Percentiles rank a stretch among this genome's conserved stretches.
Conservation (phyloP, 257 asterid species). For the Solanum clarkiae region DNA sequence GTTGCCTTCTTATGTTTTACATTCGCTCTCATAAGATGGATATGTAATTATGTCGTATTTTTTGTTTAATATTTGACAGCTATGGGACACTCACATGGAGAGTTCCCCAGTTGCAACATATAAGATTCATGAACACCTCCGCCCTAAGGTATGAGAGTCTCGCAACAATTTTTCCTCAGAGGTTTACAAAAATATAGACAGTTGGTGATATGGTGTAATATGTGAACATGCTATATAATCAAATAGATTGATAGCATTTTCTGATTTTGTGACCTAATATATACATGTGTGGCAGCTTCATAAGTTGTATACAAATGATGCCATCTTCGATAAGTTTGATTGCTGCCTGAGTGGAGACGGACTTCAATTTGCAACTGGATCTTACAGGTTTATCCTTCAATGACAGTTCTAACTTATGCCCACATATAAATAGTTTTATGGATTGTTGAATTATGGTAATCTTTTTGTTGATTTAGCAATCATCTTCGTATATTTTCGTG, state of each 20-base stretch:
- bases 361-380: slow-evolving; percentile 90
- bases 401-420: not conserved
- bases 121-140: slow-evolving; percentile 92
- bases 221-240: not conserved
- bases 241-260: not conserved
- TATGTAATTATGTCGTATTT: not conserved
- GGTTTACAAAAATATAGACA: not conserved
- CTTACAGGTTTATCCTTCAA: slow-evolving; percentile 60
- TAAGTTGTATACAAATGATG: slow-evolving; percentile 85
- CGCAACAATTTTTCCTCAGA: not conserved
- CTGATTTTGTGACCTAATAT: not conserved
- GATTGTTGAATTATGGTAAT: not conserved
- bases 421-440: not conserved
- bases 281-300: slow-evolving; percentile 44
- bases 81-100: slow-evolving; percentile 98
- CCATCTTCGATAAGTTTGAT: slow-evolving; percentile 91
- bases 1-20: not conserved
- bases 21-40: not conserved
- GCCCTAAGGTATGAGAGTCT: slow-evolving; percentile 63
- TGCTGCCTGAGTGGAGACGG: slow-evolving; percentile 96
- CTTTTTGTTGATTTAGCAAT: slow-evolving; percentile 32
- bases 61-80: slow-evolving; percentile 29
- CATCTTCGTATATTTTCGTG: slow-evolving; percentile 61
- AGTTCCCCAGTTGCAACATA: slow-evolving; percentile 89
- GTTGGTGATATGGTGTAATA: not conserved